Conservation (phyloP, 257 asterid species). For the Linderniella brevidens region DNA sequence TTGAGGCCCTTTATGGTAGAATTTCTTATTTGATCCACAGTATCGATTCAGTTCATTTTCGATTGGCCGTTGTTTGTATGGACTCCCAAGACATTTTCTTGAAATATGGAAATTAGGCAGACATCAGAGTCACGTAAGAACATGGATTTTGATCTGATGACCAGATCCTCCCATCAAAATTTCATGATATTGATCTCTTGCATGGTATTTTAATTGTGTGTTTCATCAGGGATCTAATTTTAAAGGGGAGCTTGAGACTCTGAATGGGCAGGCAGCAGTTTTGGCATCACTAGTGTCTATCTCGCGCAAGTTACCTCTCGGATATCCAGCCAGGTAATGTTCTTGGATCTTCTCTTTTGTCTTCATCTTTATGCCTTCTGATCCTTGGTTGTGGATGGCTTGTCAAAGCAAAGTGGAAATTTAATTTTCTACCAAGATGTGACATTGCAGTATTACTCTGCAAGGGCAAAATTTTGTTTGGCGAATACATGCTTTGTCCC, state of each 20-base stretch:
- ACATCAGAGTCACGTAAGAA: too few species aligned
- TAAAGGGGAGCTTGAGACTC: constrained; percentile 54
- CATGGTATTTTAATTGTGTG: neutral
- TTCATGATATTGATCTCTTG: neutral
- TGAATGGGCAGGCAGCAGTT: constrained; percentile 90
- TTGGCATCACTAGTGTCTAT: constrained; percentile 84
- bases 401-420: neutral
- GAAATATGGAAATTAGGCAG: too few species aligned
- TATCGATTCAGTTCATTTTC: neutral
- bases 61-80: too few species aligned
- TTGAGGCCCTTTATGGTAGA: too few species aligned
- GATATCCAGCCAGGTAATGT: constrained; percentile 86
- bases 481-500: neutral
- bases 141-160: too few species aligned
- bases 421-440: neutral
- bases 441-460: too few species aligned
- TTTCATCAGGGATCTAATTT: constrained; percentile 58
- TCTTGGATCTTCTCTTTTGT: constrained; percentile 9
- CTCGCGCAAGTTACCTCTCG: constrained; percentile 82
- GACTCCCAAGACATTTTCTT: too few species aligned
- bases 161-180: neutral
- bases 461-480: too few species aligned
- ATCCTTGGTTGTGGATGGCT: constrained; percentile 4
- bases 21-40: neutral
- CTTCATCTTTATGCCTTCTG: constrained; percentile 3